Conservation (phyloP, 371 early-diverging fungal genomes). For the Apophysomyces elegans region DNA sequence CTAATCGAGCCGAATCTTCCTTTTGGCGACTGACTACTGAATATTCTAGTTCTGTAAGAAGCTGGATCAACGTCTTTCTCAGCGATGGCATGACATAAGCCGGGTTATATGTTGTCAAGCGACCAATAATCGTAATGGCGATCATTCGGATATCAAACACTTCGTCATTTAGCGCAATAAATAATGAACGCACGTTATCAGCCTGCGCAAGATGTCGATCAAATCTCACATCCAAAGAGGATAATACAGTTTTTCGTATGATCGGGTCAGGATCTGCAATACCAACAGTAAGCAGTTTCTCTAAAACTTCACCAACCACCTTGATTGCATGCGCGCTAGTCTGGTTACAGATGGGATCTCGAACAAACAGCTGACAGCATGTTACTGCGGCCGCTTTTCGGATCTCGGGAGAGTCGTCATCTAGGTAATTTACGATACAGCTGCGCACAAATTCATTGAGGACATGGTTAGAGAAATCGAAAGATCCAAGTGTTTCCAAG, state of each 20-base stretch:
- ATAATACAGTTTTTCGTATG: conserved; percentile 83
- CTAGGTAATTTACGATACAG: conserved; percentile 84
- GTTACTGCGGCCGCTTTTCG: conserved; percentile 90
- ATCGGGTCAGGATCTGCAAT: conserved; percentile 88
- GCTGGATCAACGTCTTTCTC: conserved; percentile 85
- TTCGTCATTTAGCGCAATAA: conserved; percentile 94
- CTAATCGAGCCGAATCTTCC: conserved; percentile 86
- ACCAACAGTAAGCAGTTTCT: conserved; percentile 86
- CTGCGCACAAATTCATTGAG: conserved; percentile 92
- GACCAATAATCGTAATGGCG: conserved; percentile 86
- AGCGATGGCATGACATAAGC: conserved; percentile 93
- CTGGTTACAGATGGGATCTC: conserved; percentile 78
- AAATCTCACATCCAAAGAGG: conserved; percentile 81
- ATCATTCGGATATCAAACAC: conserved; percentile 88
- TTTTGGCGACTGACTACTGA: conserved; percentile 84
- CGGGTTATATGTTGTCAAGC: conserved; percentile 87
- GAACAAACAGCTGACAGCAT: conserved; percentile 81
- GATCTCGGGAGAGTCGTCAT: conserved; percentile 83
- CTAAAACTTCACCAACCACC: conserved; percentile 88
- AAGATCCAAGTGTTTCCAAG: conserved; percentile 83
- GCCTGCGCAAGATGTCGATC: conserved; percentile 92
- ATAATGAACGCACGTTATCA: conserved; percentile 87
- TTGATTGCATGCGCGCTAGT: conserved; percentile 86
- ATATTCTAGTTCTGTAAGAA: conserved; percentile 92
- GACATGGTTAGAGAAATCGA: conserved; percentile 84